Evolutionary conservation across 1,284 basidiomycete genomes (phyloP), one percentile per base, ranked within the genome.

Genomic region (Naganishia cerealis): DNA sequence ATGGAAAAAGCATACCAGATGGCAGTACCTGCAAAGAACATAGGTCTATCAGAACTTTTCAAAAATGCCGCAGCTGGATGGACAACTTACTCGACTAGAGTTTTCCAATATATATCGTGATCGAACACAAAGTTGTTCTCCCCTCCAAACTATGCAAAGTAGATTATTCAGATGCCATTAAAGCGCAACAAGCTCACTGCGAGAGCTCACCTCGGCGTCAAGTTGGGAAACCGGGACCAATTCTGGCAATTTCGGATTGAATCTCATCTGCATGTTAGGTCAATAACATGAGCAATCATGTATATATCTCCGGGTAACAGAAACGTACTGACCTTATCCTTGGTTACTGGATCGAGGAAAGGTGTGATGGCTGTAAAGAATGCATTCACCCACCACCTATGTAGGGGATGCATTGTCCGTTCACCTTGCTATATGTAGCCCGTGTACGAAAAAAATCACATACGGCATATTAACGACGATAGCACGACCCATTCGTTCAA

Each of bases 331-430:
- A 90, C 89, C 86, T 95, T 95, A 74, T 92, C 91, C 65, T 90
- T 85, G 0, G 93, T 95, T 53, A 93, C 86, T 6, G 92, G 92
- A 78, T 95, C 93, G 69, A 96, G 80, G 83, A 95, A 93, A 0
- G 92, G 92, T 8, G 87, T 83, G 72, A 96, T 89, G 46, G 89
- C 90, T 71, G 88, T 89, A 81, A 92, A 94, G 83, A 93, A 93
- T 75, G 91, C 91, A 75, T 83, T 90, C 67, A 93, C 85, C 65
- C 92, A 81, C 79, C 79, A 80, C n/a, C 76, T 78, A 52, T 26
- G 15, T 15, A 53, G 48, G 65, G 38, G 24, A 61, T 67, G 21
- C 65, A 40, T 46, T 54, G 29, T 33, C 29, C 29, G 29, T 33
- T 33, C 29, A 33, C 29, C 29, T 33, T 6, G 29, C 29, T 33